A percentile compares a stretch with the other conserved stretches of the same genome.
Conservation (phyloP, 106 monocot genomes). For the Cymbidium sinense region DNA sequence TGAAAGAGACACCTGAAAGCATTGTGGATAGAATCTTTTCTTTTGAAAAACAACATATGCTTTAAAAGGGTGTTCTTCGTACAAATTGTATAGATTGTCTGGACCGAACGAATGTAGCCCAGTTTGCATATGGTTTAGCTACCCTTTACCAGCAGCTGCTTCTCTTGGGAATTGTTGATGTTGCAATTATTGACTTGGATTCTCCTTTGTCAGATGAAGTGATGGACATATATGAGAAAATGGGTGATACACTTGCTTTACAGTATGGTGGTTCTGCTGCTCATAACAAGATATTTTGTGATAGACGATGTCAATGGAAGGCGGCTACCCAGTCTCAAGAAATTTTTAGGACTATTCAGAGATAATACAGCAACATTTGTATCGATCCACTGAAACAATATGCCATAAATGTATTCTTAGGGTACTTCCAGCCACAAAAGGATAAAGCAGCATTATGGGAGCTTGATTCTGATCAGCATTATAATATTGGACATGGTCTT, state of each 20-base stretch:
- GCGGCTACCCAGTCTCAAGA: conserved; percentile 89
- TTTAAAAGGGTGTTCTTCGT: conserved; percentile 80
- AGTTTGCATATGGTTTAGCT: conserved; percentile 87
- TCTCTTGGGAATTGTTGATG: conserved; percentile 49
- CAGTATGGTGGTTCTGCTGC: conserved; percentile 99
- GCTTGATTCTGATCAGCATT: too few species aligned
- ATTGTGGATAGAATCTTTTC: neutral
- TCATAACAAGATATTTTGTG: conserved; percentile 98
- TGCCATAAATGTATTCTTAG: conserved; percentile 94
- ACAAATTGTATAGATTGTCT: conserved; percentile 99
- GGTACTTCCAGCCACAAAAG: too few species aligned
- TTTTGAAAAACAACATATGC: conserved; percentile 16
- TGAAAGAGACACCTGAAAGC: conserved; percentile 8
- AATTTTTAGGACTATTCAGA: conserved; percentile 71
- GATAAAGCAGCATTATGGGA: too few species aligned
- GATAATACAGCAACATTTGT: conserved; percentile 87
- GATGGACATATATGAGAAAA: conserved; percentile 84
- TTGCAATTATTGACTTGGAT: conserved; percentile 55
- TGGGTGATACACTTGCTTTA: conserved; percentile 92
- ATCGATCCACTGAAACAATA: conserved; percentile 91
- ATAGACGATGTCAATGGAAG: conserved; percentile 91
- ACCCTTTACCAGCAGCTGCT: conserved; percentile 77
- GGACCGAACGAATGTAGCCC: conserved; percentile 98
- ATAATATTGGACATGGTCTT: too few species aligned
- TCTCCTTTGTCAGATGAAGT: conserved; percentile 62